phyloP scores from a whole-genome alignment of 2,329 filamentous ascomycete species.

The Colletotrichum sojae region DNA sequence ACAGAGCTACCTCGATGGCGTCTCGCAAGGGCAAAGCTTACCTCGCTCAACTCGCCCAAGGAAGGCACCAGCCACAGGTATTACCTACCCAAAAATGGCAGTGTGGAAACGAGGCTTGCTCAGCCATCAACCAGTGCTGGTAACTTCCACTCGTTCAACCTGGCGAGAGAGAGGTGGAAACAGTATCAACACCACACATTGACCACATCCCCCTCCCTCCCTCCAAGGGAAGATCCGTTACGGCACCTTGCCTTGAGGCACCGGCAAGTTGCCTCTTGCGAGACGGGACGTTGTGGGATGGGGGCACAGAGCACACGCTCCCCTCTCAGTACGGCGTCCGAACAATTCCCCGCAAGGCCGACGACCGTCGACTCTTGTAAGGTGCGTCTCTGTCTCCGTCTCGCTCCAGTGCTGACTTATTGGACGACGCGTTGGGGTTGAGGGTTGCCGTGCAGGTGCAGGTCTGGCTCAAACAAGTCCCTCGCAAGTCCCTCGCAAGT shows the following conservation, averaged over 20 bases:
- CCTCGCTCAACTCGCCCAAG: not conserved
- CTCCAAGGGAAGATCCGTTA: too few relatives aligned
- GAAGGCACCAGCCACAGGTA: not conserved
- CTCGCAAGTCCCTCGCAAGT: slow-evolving; percentile 18
- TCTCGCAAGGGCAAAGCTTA: slow-evolving; percentile 33
- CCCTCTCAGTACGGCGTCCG: not conserved
- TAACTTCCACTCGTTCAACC: slow-evolving; percentile 4
- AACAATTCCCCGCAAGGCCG: slow-evolving; percentile 22
- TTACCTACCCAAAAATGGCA: not conserved
- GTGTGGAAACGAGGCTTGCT: slow-evolving; percentile 31
- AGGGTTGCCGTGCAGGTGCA: not conserved
- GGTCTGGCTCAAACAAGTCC: slow-evolving; percentile 7
- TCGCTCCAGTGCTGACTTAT: not conserved
- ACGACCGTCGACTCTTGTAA: not conserved
- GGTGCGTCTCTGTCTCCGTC: not conserved
- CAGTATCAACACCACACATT: too few relatives aligned
- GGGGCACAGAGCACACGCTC: not conserved
- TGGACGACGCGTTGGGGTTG: not conserved
- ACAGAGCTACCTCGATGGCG: slow-evolving; percentile 25
- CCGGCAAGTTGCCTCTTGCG: not conserved
- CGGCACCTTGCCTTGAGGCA: too few relatives aligned
- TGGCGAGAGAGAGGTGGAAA: too few relatives aligned
- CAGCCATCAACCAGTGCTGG: slow-evolving; percentile 25
- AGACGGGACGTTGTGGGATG: slow-evolving; percentile 8
- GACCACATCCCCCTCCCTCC: too few relatives aligned